Evolutionary conservation across 2,329 filamentous ascomycete species (phyloP).

Genomic region (Kalaharituber pfeilii): DNA sequence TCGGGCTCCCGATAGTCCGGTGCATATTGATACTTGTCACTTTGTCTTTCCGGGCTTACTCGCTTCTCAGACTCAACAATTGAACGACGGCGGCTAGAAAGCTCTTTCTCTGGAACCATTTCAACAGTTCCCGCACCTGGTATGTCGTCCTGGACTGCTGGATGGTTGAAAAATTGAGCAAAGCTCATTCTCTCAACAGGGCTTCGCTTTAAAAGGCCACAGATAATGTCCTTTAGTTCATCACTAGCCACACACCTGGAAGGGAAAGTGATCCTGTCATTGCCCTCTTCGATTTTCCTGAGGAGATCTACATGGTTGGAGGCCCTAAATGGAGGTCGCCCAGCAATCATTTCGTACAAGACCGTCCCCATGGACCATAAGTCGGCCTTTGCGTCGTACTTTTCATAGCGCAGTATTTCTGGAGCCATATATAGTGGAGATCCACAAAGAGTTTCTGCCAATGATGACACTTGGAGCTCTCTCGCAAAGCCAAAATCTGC

Average conservation of each 20-base stretch:
- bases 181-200: conserved; percentile 76
- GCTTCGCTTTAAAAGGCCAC: conserved; percentile 64
- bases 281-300: conserved; percentile 73
- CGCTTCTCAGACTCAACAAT: not conserved
- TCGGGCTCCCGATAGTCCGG: conserved; percentile 4
- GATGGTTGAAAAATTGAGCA: conserved; percentile 63
- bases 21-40: not conserved
- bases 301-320: conserved; percentile 88
- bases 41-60: not conserved
- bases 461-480: conserved; percentile 70
- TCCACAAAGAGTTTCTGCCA: conserved; percentile 90
- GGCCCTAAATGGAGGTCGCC: conserved; percentile 77
- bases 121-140: conserved; percentile 36
- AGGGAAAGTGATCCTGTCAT: conserved; percentile 72
- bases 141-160: conserved; percentile 56
- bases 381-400: conserved; percentile 92
- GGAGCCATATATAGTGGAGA: conserved; percentile 98
- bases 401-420: conserved; percentile 90
- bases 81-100: not conserved
- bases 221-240: conserved; percentile 62
- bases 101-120: not conserved
- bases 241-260: conserved; percentile 52
- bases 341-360: conserved; percentile 84
- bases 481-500: conserved; percentile 98
- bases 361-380: conserved; percentile 96